Base-by-base conservation (phyloP, 2,329 filamentous ascomycete species). In the Chaetomium sp. region DNA sequence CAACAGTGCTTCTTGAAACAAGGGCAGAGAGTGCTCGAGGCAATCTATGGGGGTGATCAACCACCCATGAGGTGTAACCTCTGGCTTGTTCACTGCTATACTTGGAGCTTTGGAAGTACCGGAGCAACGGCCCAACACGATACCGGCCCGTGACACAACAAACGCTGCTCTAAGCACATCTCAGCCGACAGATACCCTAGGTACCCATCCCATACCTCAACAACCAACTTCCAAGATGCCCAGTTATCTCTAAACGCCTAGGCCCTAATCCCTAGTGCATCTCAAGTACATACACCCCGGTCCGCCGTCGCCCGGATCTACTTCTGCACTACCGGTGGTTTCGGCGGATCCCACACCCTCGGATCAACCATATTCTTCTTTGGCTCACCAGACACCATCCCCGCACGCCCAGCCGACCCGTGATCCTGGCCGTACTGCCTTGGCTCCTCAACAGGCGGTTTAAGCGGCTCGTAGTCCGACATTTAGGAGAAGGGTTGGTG, bases 321-420 rank as follows among this genome's bases (percentile, higher is more conserved):
- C 50, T 31, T 53, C 7, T 53, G 13, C 50, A 53, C 25, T 0
- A 53, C 50, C 16, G 25, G 50, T 9, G 50, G 25, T 13, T 53
- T 53, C 12, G 50, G 50, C 13, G 23, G 13, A 2, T 53, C 50
- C 16, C 23, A 3, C 12, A 2, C 8, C 13, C 25, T 27, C 50
- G 50, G 50, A 16, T 53, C 25, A n/a, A 53, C 23, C 13, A 31
- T 27, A 27, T 53, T 53, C 27, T 56, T 56, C 31, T 25, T 56
- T n/a, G 53, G 53, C 7, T 56, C 53, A 21, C 31, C 31, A 4
- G 53, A 10, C 4, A 25, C 9, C 53, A 56, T 56, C n/a, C 53
- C 13, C 9, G 53, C n/a, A 8, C 31, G 53, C n/a, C 38, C 53
- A 2, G 10, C 4, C 2, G n/a, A 23, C 5, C 13, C 23, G 27